Conservation (phyloP, 1,139 yeast species). For the Saccharomyces hybrid region DNA sequence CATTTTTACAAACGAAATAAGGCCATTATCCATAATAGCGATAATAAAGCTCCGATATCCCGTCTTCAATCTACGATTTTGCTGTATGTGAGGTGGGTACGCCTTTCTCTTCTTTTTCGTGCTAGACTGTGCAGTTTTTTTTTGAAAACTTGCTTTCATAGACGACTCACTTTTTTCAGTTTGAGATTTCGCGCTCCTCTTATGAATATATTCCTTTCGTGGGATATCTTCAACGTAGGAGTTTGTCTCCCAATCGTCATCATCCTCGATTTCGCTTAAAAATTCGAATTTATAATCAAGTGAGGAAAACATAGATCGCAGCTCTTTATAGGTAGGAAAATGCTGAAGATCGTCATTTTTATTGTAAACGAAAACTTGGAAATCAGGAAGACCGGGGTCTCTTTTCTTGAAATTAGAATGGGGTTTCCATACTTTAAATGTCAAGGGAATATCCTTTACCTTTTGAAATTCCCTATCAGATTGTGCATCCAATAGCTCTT, state of each 20-base stretch:
- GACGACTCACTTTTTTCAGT: neutral
- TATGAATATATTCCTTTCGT: constrained; percentile 17
- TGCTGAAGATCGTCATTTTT: constrained; percentile 35
- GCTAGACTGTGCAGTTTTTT: constrained; percentile 31
- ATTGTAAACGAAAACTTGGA: constrained; percentile 56
- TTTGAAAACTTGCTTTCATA: neutral
- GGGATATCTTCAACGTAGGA: constrained; percentile 25
- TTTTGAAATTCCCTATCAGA: neutral
- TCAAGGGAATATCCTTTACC: constrained; percentile 11
- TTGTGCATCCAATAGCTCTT: constrained; percentile 8
- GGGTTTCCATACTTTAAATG: constrained; percentile 83
- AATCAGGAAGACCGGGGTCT: constrained; percentile 66
- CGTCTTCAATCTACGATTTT: constrained; percentile 34
- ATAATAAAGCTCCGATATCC: constrained; percentile 51
- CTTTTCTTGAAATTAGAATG: constrained; percentile 60
- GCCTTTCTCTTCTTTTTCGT: constrained; percentile 23
- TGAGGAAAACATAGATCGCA: constrained; percentile 19
- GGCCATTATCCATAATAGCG: constrained; percentile 67
- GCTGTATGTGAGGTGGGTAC: constrained; percentile 17
- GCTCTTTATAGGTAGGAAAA: constrained; percentile 47
- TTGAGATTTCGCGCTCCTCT: constrained; percentile 10
- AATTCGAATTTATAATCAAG: constrained; percentile 29
- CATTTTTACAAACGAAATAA: constrained; percentile 57
- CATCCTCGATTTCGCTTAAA: constrained; percentile 15
- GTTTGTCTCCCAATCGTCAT: constrained; percentile 19